Evolutionary conservation across 352 stramenopile genomes (phyloP).

Genomic region (Phytophthora quininea): DNA sequence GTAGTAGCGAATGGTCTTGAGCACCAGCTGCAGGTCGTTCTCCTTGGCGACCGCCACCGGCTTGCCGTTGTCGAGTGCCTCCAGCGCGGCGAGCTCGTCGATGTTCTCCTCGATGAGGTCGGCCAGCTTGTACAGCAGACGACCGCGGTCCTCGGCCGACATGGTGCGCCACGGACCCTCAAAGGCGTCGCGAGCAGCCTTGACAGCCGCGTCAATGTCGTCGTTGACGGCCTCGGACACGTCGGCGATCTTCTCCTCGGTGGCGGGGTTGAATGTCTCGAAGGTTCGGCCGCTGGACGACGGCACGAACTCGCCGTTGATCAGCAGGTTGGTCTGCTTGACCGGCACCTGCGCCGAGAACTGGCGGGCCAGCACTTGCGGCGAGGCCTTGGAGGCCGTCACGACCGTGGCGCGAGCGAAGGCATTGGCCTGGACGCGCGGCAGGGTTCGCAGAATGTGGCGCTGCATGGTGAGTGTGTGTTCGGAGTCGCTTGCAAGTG

Average conservation of each 20-base stretch:
- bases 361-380: constrained; percentile 18
- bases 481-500: constrained; percentile 11
- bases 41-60: constrained; percentile 81
- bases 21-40: constrained; percentile 82
- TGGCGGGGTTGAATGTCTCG: constrained; percentile 73
- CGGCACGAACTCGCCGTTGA: constrained; percentile 82
- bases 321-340: constrained; percentile 77
- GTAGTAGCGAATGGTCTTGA: constrained; percentile 93
- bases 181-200: constrained; percentile 66
- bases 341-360: constrained; percentile 42
- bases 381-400: constrained; percentile 23
- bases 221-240: constrained; percentile 58
- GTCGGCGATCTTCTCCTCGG: constrained; percentile 65
- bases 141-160: constrained; percentile 38
- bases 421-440: constrained; percentile 18
- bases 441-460: constrained; percentile 39
- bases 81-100: constrained; percentile 76
- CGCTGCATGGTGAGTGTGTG: constrained; percentile 35
- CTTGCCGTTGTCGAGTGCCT: constrained; percentile 96
- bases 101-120: constrained; percentile 63
- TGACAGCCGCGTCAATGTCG: constrained; percentile 74
- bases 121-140: constrained; percentile 44
- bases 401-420: constrained; percentile 9
- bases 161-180: constrained; percentile 60
- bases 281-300: constrained; percentile 65